Evolutionary conservation across 2,329 filamentous ascomycete genomes (phyloP).

Genomic region (Fusarium sp.): DNA sequence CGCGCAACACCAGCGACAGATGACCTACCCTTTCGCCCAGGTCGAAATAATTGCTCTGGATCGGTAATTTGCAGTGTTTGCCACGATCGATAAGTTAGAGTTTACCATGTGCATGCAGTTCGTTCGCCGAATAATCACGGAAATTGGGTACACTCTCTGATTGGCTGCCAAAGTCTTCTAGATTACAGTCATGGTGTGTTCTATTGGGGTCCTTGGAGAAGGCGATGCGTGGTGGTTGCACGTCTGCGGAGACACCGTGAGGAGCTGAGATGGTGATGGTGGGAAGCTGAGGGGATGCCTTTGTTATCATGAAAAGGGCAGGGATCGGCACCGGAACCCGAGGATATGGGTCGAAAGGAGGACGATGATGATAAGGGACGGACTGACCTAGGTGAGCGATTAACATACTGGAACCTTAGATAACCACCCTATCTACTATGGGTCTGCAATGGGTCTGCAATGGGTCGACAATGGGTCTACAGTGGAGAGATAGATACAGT

Average conservation of each 20-base stretch:
- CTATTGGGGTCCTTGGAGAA: conserved; percentile 37
- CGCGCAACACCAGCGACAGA: background rate
- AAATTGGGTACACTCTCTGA: background rate
- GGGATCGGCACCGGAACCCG: conserved; percentile 21
- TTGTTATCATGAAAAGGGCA: background rate
- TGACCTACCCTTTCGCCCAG: background rate
- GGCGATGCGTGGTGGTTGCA: conserved; percentile 9
- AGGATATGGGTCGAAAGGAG: background rate
- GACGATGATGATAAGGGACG: background rate
- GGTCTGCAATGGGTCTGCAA: background rate
- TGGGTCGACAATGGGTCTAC: background rate
- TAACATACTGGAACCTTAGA: conserved; percentile 2
- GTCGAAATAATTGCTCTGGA: background rate
- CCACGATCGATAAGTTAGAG: conserved; percentile 13
- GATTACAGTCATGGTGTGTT: conserved; percentile 18
- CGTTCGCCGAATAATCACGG: conserved; percentile 10
- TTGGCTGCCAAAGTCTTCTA: conserved; percentile 9
- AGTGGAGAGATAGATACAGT: background rate
- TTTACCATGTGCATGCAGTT: background rate
- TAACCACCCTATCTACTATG: conserved; percentile 8
- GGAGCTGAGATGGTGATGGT: conserved; percentile 26
- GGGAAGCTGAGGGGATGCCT: conserved; percentile 17
- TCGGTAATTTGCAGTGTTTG: background rate
- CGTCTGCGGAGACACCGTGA: conserved; percentile 38
- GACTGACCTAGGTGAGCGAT: conserved; percentile 10